phyloP scores from a whole-genome alignment of 345 rosid species.

The Geranium brycei region DNA sequence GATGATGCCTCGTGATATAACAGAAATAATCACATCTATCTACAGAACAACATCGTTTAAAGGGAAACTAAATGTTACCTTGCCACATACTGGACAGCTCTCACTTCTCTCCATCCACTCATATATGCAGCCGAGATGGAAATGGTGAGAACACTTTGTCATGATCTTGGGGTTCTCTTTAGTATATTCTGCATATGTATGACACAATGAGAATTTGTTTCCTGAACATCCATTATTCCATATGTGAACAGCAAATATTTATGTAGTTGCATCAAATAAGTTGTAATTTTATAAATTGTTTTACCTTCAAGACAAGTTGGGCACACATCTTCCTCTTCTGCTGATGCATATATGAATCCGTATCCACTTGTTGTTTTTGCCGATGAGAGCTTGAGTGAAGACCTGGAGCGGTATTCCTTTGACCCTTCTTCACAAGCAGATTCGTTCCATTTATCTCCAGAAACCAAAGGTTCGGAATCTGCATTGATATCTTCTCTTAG shows the following conservation, averaged over 20 bases:
- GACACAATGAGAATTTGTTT: neutral
- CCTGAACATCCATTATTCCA: neutral
- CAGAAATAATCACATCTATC: neutral
- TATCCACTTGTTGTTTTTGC: slow-evolving; percentile 30
- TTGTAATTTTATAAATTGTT: neutral
- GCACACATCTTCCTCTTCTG: slow-evolving; percentile 90
- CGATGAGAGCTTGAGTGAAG: slow-evolving; percentile 34
- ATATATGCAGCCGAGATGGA: slow-evolving; percentile 95
- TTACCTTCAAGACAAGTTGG: slow-evolving; percentile 99
- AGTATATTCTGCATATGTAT: slow-evolving; percentile 65
- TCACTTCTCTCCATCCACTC: slow-evolving; percentile 99
- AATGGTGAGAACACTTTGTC: slow-evolving; percentile 88
- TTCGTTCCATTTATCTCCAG: slow-evolving; percentile 57
- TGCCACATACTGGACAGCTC: slow-evolving; percentile 91
- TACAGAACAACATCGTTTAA: neutral
- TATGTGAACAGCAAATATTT: neutral
- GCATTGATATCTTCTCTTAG: slow-evolving; percentile 48
- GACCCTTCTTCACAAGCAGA: slow-evolving; percentile 48
- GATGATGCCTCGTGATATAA: neutral
- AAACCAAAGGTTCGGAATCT: slow-evolving; percentile 43
- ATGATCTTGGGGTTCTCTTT: slow-evolving; percentile 84
- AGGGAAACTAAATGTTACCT: slow-evolving; percentile 32
- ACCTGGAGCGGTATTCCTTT: slow-evolving; percentile 40
- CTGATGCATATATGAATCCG: slow-evolving; percentile 33
- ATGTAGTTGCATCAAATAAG: too few relatives aligned